Base-by-base conservation (phyloP, 768 basidiomycete species). In the Favolaschia claudopus region DNA sequence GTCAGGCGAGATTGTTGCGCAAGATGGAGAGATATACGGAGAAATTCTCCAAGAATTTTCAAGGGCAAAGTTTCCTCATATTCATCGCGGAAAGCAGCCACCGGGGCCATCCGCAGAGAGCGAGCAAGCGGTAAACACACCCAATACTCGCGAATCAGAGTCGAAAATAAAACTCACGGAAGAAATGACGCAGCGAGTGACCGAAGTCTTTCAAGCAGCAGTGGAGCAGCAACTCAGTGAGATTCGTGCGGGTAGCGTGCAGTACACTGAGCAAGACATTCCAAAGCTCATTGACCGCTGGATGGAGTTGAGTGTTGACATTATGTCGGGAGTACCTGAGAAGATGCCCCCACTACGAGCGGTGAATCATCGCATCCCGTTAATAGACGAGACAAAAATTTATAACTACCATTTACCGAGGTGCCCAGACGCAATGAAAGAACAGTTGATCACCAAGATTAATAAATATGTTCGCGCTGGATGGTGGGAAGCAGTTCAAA, bases 361-460 rank as follows among this genome's bases (percentile, higher is more conserved):
- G n/a, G n/a, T n/a, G n/a, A 80, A 81, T 58, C 78, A 80, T 43
- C 54, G 60, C 1, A 80, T 81, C n/a, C 66, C 71, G 5, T 56
- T 79, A 1, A 73, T 77, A 7, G 74, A 80, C 36, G 66, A 74
- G 3, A 48, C 66, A 0, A 69, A 69, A 44, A 31, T 37, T 13
- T 79, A 78, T 47, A 49, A 63, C 0, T 74, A 75, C 39, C 66
- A 71, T 12, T n/a, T n/a, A n/a, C n/a, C n/a, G n/a, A n/a, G n/a
- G n/a, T n/a, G n/a, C n/a, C n/a, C n/a, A n/a, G n/a, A n/a, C n/a
- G n/a, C n/a, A n/a, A n/a, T 78, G 2, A 48, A 66, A 13, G 61
- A 65, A 0, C 54, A 74, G 25, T 69, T 78, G 4, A 39, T 66
- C 10, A 69, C 67, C 7, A 79, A 80, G 55, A 67, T 74, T 0